Percentiles rank a stretch among this genome's conserved stretches.
These are phyloP conservation scores for Alternaria panax DNA, from an alignment of 2,329 filamentous ascomycete species.

Conservation along the genomic window DNA sequence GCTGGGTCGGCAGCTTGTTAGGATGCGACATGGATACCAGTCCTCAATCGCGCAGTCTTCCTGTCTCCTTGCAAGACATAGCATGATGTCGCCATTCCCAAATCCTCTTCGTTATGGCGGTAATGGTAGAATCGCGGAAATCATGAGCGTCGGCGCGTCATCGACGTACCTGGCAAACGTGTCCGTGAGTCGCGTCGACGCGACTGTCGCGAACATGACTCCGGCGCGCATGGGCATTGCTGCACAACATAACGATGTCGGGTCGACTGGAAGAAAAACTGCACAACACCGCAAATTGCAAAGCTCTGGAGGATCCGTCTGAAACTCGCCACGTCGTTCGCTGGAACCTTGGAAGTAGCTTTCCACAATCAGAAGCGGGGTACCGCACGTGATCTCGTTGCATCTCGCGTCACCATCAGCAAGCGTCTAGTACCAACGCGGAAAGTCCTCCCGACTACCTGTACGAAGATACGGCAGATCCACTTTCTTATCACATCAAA, in stretches of 20 bases:
- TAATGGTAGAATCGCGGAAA: not conserved
- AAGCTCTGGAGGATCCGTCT: not conserved
- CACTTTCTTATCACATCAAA: slow-evolving; percentile 31
- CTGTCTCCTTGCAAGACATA: not conserved
- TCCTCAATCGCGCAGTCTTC: not conserved
- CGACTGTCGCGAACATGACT: not conserved
- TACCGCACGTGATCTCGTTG: slow-evolving; percentile 19
- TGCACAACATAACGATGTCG: not conserved
- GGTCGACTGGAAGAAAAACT: not conserved
- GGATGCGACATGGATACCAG: not conserved
- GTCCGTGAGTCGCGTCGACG: not conserved
- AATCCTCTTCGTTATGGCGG: not conserved
- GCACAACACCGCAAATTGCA: not conserved
- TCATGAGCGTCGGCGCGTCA: not conserved
- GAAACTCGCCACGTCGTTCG: not conserved
- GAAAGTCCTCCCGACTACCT: slow-evolving; percentile 36
- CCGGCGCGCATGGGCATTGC: not conserved
- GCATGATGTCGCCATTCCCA: not conserved
- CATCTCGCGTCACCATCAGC: not conserved
- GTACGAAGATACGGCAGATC: slow-evolving; percentile 23
- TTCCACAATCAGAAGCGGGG: slow-evolving; percentile 14
- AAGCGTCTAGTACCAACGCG: slow-evolving; percentile 23
- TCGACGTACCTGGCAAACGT: not conserved
- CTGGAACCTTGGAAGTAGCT: not conserved
- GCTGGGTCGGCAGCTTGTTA: not conserved